Base-by-base conservation (phyloP, 2,329 filamentous ascomycete species). In the Diaporthe sp. region DNA sequence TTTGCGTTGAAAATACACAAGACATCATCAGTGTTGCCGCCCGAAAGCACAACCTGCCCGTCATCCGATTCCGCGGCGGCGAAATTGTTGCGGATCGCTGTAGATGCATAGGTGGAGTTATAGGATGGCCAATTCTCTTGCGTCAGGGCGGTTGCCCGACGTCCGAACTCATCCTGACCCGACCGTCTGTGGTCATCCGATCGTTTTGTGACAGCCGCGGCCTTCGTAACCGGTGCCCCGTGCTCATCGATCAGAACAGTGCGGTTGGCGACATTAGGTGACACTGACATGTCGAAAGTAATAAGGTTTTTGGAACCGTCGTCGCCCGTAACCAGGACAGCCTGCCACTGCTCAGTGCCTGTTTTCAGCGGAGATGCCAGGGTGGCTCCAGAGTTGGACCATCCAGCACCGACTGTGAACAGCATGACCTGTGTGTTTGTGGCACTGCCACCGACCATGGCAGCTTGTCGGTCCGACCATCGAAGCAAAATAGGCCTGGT, bases 271-370 rank as follows among this genome's bases (percentile, higher is more conserved):
- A 86, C 84, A 80, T 97, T 97, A 4, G 96, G 96, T 0, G 92
- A 91, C 13, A 88, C 86, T 19, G 88, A 88, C 84, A 95, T 89
- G 80, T 98, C 92, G 78, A 97, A 98, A 15, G 92, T 91, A 78
- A 95, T 91, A 25, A 98, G 85, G 51, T 92, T 91, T 80, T 94
- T 96, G 82, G 93, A 96, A 37, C 89, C 92, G 81, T 98, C 94
- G 55, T 91, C 88, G 30, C 93, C 94, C 17, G 86, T 85, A n/a
- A 97, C 84, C 5, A 98, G 79, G 0, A 91, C 87, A 35, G 90
- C 91, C 79, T 92, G 90, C 63, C 92, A 81, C 1, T 82, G 86
- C 2, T 88, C 85, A 3, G 88, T 87, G 71, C 90, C 88, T 79
- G 91, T 91, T 22, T 88, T 82, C 27, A 95, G 82, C 1, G 91